Percentiles rank a stretch among this genome's conserved stretches.
Conservation (phyloP, 305 asterid genomes). For the Rubia peregrina region DNA sequence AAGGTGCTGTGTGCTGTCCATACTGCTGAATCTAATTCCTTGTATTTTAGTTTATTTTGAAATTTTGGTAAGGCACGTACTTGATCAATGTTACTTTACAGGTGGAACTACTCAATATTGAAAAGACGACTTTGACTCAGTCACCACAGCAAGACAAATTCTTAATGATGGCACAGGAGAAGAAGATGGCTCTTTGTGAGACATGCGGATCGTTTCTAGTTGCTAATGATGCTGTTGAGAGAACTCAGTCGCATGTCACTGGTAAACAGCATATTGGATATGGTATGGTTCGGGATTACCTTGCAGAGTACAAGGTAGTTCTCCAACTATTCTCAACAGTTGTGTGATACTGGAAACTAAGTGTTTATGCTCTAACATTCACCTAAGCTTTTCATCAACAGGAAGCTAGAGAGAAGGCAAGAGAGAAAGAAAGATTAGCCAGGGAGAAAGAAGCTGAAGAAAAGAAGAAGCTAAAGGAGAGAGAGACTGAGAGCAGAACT, state of each 20-base stretch:
- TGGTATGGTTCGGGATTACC: constrained; percentile 90
- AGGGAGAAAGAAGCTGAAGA: constrained; percentile 92
- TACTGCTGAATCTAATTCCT: constrained; percentile 2
- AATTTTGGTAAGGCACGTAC: background rate
- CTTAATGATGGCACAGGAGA: constrained; percentile 81
- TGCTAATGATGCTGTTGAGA: constrained; percentile 96
- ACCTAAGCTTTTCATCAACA: constrained; percentile 23
- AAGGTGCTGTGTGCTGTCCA: constrained; percentile 39
- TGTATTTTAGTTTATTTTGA: background rate
- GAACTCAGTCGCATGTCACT: constrained; percentile 96
- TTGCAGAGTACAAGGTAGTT: constrained; percentile 69
- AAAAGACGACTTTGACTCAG: constrained; percentile 72
- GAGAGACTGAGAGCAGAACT: constrained; percentile 51
- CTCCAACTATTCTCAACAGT: background rate
- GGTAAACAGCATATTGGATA: constrained; percentile 97
- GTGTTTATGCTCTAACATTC: background rate
- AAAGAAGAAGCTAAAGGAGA: constrained; percentile 68
- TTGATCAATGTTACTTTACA: constrained; percentile 17
- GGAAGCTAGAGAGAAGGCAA: constrained; percentile 76
- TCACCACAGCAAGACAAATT: constrained; percentile 70
- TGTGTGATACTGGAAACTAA: background rate
- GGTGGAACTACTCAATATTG: constrained; percentile 86
- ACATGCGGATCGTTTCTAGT: constrained; percentile 93
- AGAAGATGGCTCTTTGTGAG: constrained; percentile 97
- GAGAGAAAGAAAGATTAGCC: constrained; percentile 72